A percentile compares a stretch with the other conserved stretches of the same genome.
These are phyloP conservation scores for Thalassiosira profunda DNA, from an alignment of 108 stramenopile species.

Conservation along the genomic window DNA sequence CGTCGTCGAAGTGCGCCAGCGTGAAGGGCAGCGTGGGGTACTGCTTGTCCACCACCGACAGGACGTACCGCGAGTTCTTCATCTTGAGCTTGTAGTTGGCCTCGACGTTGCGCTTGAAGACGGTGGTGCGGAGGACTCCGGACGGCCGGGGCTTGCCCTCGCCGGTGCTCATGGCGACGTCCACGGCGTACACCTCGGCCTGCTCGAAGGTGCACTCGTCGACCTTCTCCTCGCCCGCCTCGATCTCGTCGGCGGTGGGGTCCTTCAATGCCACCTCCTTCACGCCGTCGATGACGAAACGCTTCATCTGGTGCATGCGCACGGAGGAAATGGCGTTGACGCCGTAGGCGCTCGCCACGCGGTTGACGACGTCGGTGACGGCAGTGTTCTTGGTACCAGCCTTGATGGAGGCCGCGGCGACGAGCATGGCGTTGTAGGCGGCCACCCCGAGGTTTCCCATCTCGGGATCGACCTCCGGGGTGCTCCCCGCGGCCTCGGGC, in stretches of 20 bases:
- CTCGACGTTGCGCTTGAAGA: conserved; percentile 98
- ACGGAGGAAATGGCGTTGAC: conserved; percentile 96
- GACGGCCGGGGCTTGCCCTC: conserved; percentile 95
- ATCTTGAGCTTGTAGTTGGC: conserved; percentile 96
- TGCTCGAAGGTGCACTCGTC: conserved; percentile 88
- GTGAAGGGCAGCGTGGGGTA: conserved; percentile 98
- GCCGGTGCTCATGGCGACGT: conserved; percentile 98
- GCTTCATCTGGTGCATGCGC: conserved; percentile 99
- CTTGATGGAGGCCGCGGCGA: conserved; percentile 90
- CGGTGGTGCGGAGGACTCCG: conserved; percentile 91
- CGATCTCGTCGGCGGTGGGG: conserved; percentile 79
- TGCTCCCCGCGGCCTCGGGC: conserved; percentile 52
- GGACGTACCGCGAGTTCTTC: conserved; percentile 89
- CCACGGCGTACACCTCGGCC: conserved; percentile 96
- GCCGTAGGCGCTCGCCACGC: conserved; percentile 94
- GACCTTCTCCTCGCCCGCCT: conserved; percentile 81
- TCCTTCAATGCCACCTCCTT: conserved; percentile 92
- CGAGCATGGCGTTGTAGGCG: conserved; percentile 97
- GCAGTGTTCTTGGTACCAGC: conserved; percentile 92
- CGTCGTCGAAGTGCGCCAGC: conserved; percentile 95
- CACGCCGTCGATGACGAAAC: conserved; percentile 96
- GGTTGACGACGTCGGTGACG: conserved; percentile 92
- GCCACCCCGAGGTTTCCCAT: conserved; percentile 92
- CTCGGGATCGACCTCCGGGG: conserved; percentile 59
- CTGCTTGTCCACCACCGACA: conserved; percentile 94